These are phyloP conservation scores for Verticillium tricorpus DNA, from an alignment of 2,329 filamentous ascomycete genomes.

Conservation along the genomic window DNA sequence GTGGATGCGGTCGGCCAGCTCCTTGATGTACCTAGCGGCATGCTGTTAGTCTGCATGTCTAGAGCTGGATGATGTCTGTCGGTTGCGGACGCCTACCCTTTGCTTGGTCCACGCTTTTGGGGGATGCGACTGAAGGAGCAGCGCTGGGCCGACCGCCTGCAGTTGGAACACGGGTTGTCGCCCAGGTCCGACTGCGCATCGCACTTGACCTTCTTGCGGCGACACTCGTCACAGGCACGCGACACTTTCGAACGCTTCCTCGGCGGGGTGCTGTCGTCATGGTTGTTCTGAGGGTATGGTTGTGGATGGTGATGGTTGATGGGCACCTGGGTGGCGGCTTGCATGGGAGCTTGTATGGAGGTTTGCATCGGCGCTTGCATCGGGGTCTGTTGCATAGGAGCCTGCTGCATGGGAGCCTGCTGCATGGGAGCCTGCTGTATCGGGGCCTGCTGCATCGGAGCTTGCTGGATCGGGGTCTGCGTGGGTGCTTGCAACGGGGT, in stretches of 20 bases:
- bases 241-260: slow-evolving; percentile 83
- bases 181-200: slow-evolving; percentile 73
- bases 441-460: background rate
- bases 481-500: slow-evolving; percentile 6
- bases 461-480: slow-evolving; percentile 10
- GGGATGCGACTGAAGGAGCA: slow-evolving; percentile 85
- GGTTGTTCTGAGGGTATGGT: background rate
- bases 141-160: slow-evolving; percentile 66
- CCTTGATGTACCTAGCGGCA: slow-evolving; percentile 74
- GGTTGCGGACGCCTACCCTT: slow-evolving; percentile 56
- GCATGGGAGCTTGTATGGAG: slow-evolving; percentile 11
- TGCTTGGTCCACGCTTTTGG: slow-evolving; percentile 84
- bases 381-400: slow-evolving; percentile 8
- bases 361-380: slow-evolving; percentile 14
- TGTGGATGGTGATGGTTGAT: slow-evolving; percentile 26
- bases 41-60: background rate
- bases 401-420: slow-evolving; percentile 1
- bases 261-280: slow-evolving; percentile 57
- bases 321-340: slow-evolving; percentile 18
- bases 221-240: slow-evolving; percentile 82
- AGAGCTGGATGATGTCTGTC: background rate
- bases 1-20: slow-evolving; percentile 79
- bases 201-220: slow-evolving; percentile 86
- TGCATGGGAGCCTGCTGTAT: background rate
- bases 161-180: slow-evolving; percentile 74